These are phyloP conservation scores for Emergomyces africanus DNA, from an alignment of 2,329 filamentous ascomycete species.

Conservation along the genomic window DNA sequence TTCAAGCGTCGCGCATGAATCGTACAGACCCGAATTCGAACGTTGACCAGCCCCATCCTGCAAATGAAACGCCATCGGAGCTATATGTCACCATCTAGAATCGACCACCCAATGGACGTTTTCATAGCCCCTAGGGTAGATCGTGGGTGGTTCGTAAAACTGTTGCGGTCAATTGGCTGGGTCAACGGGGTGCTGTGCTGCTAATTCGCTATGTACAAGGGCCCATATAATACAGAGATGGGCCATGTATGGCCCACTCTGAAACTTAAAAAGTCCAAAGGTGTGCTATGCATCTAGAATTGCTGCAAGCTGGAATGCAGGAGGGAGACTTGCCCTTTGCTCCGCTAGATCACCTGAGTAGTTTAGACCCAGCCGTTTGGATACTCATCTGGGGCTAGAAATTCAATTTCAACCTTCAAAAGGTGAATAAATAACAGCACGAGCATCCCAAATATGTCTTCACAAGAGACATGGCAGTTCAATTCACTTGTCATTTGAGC, in stretches of 20 bases:
- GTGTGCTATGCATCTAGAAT: slow-evolving; percentile 5
- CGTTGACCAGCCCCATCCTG: not conserved
- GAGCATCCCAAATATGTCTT: not conserved
- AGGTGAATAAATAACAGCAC: not conserved
- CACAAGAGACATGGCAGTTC: not conserved
- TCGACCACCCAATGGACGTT: not conserved
- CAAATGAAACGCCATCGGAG: not conserved
- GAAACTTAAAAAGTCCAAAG: not conserved
- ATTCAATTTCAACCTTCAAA: slow-evolving; percentile 29
- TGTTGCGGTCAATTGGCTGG: not conserved
- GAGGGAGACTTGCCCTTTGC: slow-evolving; percentile 3
- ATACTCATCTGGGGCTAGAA: slow-evolving; percentile 24
- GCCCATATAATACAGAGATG: not conserved
- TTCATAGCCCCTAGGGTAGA: not conserved
- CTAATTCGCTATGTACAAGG: not conserved
- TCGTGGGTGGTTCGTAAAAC: not conserved
- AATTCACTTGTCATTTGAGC: not conserved
- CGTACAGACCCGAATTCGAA: not conserved
- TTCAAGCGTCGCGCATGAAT: slow-evolving; percentile 5
- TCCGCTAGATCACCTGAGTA: slow-evolving; percentile 26
- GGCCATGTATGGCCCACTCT: slow-evolving; percentile 3
- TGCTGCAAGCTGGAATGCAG: slow-evolving; percentile 8
- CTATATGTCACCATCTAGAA: not conserved
- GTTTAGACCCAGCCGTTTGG: slow-evolving; percentile 24
- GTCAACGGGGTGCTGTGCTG: not conserved